Evolutionary conservation across 2,329 filamentous ascomycete species (phyloP), one percentile per base, ranked within the genome.

Genomic region (Volutella citrinella): DNA sequence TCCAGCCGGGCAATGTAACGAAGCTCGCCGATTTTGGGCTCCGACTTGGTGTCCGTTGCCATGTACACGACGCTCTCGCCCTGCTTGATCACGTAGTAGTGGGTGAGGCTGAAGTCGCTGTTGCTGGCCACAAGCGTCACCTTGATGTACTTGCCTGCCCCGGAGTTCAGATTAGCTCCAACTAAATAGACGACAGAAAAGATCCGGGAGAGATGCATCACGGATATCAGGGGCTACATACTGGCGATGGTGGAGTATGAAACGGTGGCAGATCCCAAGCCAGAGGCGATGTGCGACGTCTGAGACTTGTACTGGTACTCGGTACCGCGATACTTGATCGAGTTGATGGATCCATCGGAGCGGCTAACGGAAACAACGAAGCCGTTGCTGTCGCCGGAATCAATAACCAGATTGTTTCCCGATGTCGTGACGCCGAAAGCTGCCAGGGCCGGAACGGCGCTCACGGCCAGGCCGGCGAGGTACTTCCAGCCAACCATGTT

Each of bases 1-100:
- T 76, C 67, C 7, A 83, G 68, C 18, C 79, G 76, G 32, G 77
- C 73, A 45, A 84, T 80, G 61, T 74, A 84, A 30, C 80, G 76
- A 29, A 83, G 60, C 59, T 84, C 80, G 23, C 76, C 76, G 13
- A 79, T 60, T 7, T 54, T 53, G 3, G 76, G 76, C 46, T 80
- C 64, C 23, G 65, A 71, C 1, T 70, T 78, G 36, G 74, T 83
- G 51, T 82, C 68, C 3, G 80, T 84, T 6, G 74, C 76, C 66
- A 80, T 71, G 51, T 73, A 76, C 39, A 84, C 69, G 18, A 68
- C 74, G 38, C 72, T 68, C 33, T 80, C 74, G n/a, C 79, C 78
- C 32, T 73, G 69, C 38, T 69, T 70, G 10, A 78, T 72, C 6
- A 83, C 72, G 45, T 78, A 70, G 59, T 83, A 84, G 22, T 84